Evolutionary conservation across 768 basidiomycete species (phyloP).

Genomic region (Cyathus striatus): DNA sequence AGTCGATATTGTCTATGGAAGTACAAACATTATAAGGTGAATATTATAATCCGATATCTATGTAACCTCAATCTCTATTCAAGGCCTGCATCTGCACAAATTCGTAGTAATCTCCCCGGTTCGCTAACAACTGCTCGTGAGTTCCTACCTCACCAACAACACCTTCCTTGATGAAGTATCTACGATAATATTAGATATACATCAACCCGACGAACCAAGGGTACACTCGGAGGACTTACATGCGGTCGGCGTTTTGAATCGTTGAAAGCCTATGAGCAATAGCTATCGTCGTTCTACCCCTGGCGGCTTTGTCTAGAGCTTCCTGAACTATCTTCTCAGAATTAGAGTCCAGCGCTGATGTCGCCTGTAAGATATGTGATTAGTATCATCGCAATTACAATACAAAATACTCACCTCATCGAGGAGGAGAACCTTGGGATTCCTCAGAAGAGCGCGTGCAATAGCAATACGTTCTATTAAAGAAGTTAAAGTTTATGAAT

Average conservation of each 20-base stretch:
- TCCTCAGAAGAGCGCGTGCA: constrained; percentile 85
- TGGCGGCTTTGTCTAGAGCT: constrained; percentile 88
- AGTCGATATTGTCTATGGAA: too few species aligned
- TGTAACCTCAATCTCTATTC: too few species aligned
- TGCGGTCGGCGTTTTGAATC: constrained; percentile 88
- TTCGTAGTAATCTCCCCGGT: constrained; percentile 73
- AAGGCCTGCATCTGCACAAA: constrained; percentile 89
- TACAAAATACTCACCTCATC: constrained; percentile 53
- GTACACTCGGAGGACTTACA: constrained; percentile 44
- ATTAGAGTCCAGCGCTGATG: constrained; percentile 85
- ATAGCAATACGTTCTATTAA: constrained; percentile 65
- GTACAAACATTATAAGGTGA: too few species aligned
- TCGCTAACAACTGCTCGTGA: constrained; percentile 72
- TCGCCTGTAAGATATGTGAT: constrained; percentile 38
- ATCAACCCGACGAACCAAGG: constrained; percentile 4
- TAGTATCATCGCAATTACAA: constrained; percentile 1
- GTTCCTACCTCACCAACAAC: constrained; percentile 81
- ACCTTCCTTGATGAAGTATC: constrained; percentile 89
- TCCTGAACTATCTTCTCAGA: constrained; percentile 94
- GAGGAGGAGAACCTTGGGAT: constrained; percentile 85
- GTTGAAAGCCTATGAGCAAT: constrained; percentile 94
- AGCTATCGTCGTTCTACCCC: constrained; percentile 89
- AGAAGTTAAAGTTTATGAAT: constrained; percentile 4
- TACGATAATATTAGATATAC: too few species aligned
- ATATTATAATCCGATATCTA: too few species aligned